These are phyloP conservation scores for Nymphaea thermarum DNA, from an alignment of 164 flowering plant genomes.

Conservation along the genomic window DNA sequence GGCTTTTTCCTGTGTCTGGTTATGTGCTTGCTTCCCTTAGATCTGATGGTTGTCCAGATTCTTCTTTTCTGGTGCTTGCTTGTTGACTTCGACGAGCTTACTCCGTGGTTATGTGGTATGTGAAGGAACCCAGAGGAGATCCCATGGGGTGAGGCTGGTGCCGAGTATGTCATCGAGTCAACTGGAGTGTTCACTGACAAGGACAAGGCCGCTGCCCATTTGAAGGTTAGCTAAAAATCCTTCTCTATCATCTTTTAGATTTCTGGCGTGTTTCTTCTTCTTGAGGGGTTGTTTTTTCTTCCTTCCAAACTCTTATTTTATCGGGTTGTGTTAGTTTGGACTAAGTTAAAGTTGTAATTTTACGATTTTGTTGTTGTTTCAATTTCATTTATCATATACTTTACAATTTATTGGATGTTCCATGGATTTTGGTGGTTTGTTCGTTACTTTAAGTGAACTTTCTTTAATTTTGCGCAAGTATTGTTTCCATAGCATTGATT, in stretches of 20 bases:
- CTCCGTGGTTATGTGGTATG: not conserved
- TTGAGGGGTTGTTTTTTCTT: not conserved
- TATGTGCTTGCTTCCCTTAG: not conserved
- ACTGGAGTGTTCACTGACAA: constrained; percentile 68
- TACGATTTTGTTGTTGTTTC: not conserved
- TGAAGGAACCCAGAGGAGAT: constrained; percentile 37
- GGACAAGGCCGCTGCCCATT: constrained; percentile 68
- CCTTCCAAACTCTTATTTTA: not conserved
- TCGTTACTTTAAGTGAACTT: not conserved
- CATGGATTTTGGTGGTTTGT: not conserved
- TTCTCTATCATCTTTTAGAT: not conserved
- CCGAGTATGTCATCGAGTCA: constrained; percentile 34
- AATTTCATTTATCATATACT: not conserved
- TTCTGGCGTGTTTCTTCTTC: not conserved
- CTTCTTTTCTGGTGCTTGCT: not conserved
- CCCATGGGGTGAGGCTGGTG: constrained; percentile 51
- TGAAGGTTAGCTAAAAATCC: constrained; percentile 29
- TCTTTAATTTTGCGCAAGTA: not conserved
- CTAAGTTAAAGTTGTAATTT: not conserved
- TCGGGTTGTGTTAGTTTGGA: not conserved
- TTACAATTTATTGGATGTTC: not conserved
- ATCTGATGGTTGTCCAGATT: not conserved
- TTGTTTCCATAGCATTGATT: not conserved
- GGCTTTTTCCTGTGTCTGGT: not conserved
- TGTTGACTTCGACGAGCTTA: not conserved